Conservation (phyloP, 495 filamentous ascomycete species). For the Aspergillus funiculosus region DNA sequence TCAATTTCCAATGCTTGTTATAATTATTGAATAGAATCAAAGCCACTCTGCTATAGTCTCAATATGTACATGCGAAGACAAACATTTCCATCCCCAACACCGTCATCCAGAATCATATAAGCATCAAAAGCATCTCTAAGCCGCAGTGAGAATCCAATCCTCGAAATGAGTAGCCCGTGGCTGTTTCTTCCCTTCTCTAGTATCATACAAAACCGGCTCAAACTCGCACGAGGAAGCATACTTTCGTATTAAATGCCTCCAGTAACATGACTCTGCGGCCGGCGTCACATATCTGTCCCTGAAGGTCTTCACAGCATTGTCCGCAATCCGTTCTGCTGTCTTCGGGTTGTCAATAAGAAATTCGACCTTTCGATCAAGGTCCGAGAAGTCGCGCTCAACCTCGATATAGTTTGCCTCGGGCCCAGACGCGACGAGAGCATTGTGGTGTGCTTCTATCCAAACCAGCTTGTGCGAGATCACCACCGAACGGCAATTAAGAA, state of each 20-base stretch:
- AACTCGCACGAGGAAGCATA: constrained; percentile 44
- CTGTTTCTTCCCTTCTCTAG: constrained; percentile 25
- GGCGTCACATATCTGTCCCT: constrained; percentile 55
- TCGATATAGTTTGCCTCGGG: constrained; percentile 56
- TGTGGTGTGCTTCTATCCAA: constrained; percentile 41
- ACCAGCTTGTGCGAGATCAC: constrained; percentile 42
- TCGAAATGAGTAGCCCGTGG: constrained; percentile 36
- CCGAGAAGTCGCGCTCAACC: constrained; percentile 49
- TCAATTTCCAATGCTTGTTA: too few relatives aligned
- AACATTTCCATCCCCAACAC: neutral
- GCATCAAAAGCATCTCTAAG: neutral
- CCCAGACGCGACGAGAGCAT: constrained; percentile 37
- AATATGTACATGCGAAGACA: neutral
- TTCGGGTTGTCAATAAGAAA: constrained; percentile 44
- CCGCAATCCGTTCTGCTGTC: constrained; percentile 49
- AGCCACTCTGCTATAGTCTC: too few relatives aligned
- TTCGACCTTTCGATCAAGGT: constrained; percentile 49
- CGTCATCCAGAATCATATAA: neutral
- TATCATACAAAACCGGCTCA: constrained; percentile 32
- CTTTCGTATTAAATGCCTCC: constrained; percentile 47
- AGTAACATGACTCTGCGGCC: constrained; percentile 57
- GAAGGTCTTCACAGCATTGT: constrained; percentile 50
- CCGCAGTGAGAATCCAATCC: constrained; percentile 31
- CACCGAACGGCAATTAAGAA: constrained; percentile 55
- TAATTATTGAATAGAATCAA: too few relatives aligned